phyloP scores from a whole-genome alignment of 1,284 basidiomycete species.

The Veloboletus limbatus region DNA sequence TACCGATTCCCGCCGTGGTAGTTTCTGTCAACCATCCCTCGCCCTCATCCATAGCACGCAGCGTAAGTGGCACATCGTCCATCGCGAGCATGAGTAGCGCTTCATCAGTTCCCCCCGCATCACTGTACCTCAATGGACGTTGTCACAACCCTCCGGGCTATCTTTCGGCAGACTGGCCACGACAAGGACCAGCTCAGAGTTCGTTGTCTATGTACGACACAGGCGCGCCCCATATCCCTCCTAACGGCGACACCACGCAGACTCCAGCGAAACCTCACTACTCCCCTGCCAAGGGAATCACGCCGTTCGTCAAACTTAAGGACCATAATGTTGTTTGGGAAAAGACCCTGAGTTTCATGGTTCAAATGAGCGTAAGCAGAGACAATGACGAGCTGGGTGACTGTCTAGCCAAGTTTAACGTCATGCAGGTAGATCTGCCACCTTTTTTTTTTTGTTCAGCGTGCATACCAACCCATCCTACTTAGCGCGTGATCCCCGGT shows the following conservation, averaged over 20 bases:
- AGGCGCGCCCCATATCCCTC: not conserved
- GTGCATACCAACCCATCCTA: not conserved
- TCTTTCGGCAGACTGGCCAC: slow-evolving; percentile 28
- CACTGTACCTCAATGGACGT: slow-evolving; percentile 4
- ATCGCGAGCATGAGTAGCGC: slow-evolving; percentile 19
- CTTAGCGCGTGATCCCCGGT: slow-evolving; percentile 46
- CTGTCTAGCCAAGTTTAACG: slow-evolving; percentile 60
- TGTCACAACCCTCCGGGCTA: slow-evolving; percentile 15
- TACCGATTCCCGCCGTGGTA: slow-evolving; percentile 35
- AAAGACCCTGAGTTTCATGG: slow-evolving; percentile 50
- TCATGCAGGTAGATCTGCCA: slow-evolving; percentile 50
- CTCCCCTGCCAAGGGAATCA: slow-evolving; percentile 52
- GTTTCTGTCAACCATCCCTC: slow-evolving; percentile 29
- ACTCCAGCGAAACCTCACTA: slow-evolving; percentile 20
- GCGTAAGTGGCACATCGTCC: slow-evolving; percentile 25
- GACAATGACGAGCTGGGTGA: slow-evolving; percentile 45
- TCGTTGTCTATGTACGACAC: not conserved
- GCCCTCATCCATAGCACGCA: slow-evolving; percentile 15
- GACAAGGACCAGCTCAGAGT: too few relatives aligned
- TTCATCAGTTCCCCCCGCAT: slow-evolving; percentile 17
- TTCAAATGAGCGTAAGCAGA: slow-evolving; percentile 63
- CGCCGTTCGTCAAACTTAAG: slow-evolving; percentile 52
- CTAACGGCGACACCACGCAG: not conserved
- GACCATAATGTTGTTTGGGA: slow-evolving; percentile 63
- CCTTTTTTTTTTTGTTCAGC: not conserved